Conservation (phyloP, 768 basidiomycete genomes). For the Boletus bicolor region DNA sequence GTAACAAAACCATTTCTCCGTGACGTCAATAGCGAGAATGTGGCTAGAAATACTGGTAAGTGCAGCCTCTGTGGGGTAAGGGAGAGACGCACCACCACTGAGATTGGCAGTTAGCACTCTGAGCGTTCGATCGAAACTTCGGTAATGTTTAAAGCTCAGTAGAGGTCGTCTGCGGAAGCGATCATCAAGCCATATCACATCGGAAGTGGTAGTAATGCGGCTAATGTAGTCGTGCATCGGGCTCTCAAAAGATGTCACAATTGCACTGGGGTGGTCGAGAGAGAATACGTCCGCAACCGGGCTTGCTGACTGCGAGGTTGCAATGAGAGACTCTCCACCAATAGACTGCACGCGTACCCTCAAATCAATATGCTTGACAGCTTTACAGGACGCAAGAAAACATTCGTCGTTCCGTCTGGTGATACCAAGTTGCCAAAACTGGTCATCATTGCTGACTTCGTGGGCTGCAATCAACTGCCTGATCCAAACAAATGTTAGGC, state of each 20-base stretch:
- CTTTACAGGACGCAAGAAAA: constrained; percentile 46
- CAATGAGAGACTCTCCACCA: constrained; percentile 4
- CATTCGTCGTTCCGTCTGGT: constrained; percentile 36
- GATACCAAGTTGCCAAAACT: constrained; percentile 53
- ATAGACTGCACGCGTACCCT: constrained; percentile 42
- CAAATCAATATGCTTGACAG: constrained; percentile 48
- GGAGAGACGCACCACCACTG: constrained; percentile 28
- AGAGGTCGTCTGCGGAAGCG: constrained; percentile 57
- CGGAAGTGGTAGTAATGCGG: constrained; percentile 55
- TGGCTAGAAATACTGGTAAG: constrained; percentile 34
- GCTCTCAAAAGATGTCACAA: constrained; percentile 56
- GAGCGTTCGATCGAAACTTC: constrained; percentile 60
- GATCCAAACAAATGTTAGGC: not conserved
- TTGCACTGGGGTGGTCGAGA: constrained; percentile 31
- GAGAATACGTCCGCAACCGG: constrained; percentile 34
- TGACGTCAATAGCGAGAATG: constrained; percentile 57
- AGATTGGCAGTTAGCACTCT: constrained; percentile 38
- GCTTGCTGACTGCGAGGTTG: constrained; percentile 29
- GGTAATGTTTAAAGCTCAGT: constrained; percentile 57
- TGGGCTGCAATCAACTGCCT: constrained; percentile 22
- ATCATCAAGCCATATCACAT: constrained; percentile 69
- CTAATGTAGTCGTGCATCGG: constrained; percentile 42
- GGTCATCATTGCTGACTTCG: constrained; percentile 20
- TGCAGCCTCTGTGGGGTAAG: not conserved
- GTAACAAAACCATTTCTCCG: constrained; percentile 56